Evolutionary conservation across 257 asterid species (phyloP).

Genomic region (Solanum bulbocastanum): DNA sequence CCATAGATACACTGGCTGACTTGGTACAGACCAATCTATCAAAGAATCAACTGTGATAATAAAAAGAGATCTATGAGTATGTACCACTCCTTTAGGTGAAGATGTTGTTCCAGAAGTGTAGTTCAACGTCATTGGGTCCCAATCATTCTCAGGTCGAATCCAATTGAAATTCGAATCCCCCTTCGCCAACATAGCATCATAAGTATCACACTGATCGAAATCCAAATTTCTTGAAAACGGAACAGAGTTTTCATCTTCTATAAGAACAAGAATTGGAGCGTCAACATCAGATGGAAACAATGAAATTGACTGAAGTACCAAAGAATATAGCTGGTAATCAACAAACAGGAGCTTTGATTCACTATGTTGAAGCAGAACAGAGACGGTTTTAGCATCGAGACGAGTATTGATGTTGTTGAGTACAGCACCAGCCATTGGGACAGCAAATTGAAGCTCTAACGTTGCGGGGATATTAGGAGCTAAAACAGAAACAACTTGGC

Average conservation of each 20-base stretch:
- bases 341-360: constrained; percentile 52
- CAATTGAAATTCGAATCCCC: constrained; percentile 35
- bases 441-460: constrained; percentile 76
- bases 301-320: constrained; percentile 33
- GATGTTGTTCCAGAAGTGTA: constrained; percentile 87
- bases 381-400: constrained; percentile 43
- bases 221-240: neutral
- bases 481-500: constrained; percentile 55
- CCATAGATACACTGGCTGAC: constrained; percentile 61
- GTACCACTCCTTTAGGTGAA: constrained; percentile 78
- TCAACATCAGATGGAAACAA: constrained; percentile 17
- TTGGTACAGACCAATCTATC: constrained; percentile 51
- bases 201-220: constrained; percentile 6
- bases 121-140: constrained; percentile 61
- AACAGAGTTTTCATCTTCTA: constrained; percentile 13
- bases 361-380: constrained; percentile 44
- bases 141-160: constrained; percentile 43
- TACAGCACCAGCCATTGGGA: constrained; percentile 70
- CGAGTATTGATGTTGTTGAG: constrained; percentile 61
- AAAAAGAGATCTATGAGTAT: constrained; percentile 44
- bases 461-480: constrained; percentile 72
- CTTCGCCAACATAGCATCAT: constrained; percentile 42
- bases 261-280: constrained; percentile 33
- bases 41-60: constrained; percentile 49
- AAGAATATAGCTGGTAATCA: constrained; percentile 27